A percentile compares a stretch with the other conserved stretches of the same genome.
Evolutionary conservation across 140 eudicot species (phyloP).

Genomic region (Erigeron philadelphicus): DNA sequence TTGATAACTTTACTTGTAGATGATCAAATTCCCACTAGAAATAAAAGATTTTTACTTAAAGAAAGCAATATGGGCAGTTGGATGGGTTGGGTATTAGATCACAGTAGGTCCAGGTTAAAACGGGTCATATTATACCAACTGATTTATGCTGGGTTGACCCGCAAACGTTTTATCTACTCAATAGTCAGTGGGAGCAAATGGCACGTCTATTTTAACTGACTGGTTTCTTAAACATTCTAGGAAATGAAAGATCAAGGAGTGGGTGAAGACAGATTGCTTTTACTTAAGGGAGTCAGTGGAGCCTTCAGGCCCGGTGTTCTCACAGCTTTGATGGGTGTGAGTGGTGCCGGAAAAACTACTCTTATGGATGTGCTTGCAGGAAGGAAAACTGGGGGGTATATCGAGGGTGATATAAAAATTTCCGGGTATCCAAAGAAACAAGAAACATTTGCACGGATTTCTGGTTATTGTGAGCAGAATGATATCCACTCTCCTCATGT

Average conservation of each 20-base stretch:
- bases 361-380: conserved; percentile 60
- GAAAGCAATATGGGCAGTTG: too few species aligned
- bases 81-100: neutral
- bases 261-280: conserved; percentile 37
- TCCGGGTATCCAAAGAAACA: conserved; percentile 60
- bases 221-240: conserved; percentile 18
- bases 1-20: neutral
- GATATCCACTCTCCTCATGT: conserved; percentile 65
- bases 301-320: conserved; percentile 63
- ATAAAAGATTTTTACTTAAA: neutral
- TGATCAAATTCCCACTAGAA: neutral
- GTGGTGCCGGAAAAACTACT: conserved; percentile 68
- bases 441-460: conserved; percentile 52
- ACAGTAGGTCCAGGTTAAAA: too few species aligned
- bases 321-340: conserved; percentile 63
- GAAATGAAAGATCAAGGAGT: conserved; percentile 59
- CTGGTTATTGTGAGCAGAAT: conserved; percentile 58
- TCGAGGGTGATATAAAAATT: conserved; percentile 41
- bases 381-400: conserved; percentile 60
- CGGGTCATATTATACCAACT: neutral
- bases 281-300: conserved; percentile 54
- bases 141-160: neutral
- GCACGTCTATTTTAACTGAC: too few species aligned
- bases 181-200: too few species aligned
- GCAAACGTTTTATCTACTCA: neutral